Evolutionary conservation across 1,139 yeast species (phyloP).

Genomic region (Komagataea norvegica): DNA sequence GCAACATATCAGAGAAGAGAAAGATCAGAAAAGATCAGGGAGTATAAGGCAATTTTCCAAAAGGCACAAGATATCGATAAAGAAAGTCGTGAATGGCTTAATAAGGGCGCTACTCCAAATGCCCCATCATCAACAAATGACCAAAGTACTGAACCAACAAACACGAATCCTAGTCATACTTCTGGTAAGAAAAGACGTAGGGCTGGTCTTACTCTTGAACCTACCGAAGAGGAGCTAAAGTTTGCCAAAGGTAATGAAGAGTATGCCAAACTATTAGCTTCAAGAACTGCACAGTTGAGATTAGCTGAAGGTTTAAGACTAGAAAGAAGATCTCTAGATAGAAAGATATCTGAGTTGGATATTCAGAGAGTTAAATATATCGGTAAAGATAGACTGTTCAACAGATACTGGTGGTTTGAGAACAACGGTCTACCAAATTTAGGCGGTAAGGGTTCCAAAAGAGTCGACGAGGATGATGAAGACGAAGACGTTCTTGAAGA

Average conservation of each 20-base stretch:
- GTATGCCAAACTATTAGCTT: conserved; percentile 43
- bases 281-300: conserved; percentile 37
- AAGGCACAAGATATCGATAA: conserved; percentile 44
- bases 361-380: conserved; percentile 71
- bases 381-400: conserved; percentile 81
- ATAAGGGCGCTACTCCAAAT: conserved; percentile 4
- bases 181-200: conserved; percentile 27
- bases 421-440: conserved; percentile 71
- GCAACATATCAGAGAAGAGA: conserved; percentile 61
- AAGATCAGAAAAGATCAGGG: conserved; percentile 63
- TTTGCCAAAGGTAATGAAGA: conserved; percentile 42
- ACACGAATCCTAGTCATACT: conserved; percentile 25
- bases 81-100: conserved; percentile 24
- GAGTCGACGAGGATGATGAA: conserved; percentile 37
- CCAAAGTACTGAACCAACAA: conserved; percentile 13
- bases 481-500: conserved; percentile 34
- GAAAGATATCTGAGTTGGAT: conserved; percentile 59
- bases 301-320: conserved; percentile 42
- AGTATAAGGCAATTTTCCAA: conserved; percentile 49
- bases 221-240: conserved; percentile 46
- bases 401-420: conserved; percentile 96
- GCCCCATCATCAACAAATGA: conserved; percentile 11
- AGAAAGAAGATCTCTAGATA: conserved; percentile 50
- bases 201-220: conserved; percentile 37
- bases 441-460: conserved; percentile 33